Base-by-base conservation (phyloP, 192 early-diverging fungal species). In the Rhizophagus clarus region DNA sequence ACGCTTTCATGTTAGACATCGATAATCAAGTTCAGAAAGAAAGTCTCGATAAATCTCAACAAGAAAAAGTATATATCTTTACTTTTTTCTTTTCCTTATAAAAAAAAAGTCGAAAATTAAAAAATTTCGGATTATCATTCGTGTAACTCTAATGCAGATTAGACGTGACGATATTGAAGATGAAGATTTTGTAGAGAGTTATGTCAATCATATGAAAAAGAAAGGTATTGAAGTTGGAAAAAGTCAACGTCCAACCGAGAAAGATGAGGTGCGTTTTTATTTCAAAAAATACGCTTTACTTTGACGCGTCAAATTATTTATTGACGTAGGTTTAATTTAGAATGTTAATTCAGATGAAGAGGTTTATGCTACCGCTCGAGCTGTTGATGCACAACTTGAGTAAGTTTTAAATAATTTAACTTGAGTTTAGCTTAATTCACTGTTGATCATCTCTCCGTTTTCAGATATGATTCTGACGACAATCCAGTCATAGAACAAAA, bases 1-100 rank as follows among this genome's bases (percentile, higher is more conserved):
- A 96, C 75, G 93, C 94, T 22, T 96, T 95, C 83, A 96, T 96
- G 95, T 88, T 92, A 1, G 89, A 85, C 61, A 92, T 95, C 74
- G 86, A 86, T 76, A 84, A 84, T 15, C 85, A 90, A 66, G 89
- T 87, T 10, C 81, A 85, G 26, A 67, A 85, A 64, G 82, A 87
- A 49, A 86, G 81, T 31, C 78, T 80, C 31, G 26, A 32, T n/a
- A 88, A 89, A 66, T 84, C 87, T 40, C 81, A 88, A 70, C 80
- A 88, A 76, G 84, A 91, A 77, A 88, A 85, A 70, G 82, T 80
- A 37, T 71, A 56, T 56, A 75, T 47, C 6, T 60, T 66, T 63
- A 20, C 31, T 34, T 14, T 40, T n/a, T 29, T 20, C 6, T 11
- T 31, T n/a, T n/a, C n/a, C n/a, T n/a, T n/a, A n/a, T n/a, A n/a